A percentile compares a stretch with the other conserved stretches of the same genome.
phyloP scores from a whole-genome alignment of 257 asterid genomes.

The Leptodermis oblonga region DNA sequence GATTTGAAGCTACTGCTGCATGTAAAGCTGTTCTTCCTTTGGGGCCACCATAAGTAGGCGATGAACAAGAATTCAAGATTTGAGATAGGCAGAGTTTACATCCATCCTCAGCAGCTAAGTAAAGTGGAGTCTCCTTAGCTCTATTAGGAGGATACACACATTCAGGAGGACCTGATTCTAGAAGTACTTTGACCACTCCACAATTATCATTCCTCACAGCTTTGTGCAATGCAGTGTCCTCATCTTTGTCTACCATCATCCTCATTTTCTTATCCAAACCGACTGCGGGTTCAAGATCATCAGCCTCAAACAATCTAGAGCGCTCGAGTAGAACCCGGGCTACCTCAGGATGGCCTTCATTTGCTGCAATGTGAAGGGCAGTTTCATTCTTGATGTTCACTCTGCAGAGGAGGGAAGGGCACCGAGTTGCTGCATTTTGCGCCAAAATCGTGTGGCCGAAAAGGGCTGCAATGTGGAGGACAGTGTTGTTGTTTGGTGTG shows the following conservation, averaged over 20 bases:
- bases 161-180: conserved; percentile 15
- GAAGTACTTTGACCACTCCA: conserved; percentile 5
- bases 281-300: conserved; percentile 4
- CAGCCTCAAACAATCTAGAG: not conserved
- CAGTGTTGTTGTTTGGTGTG: conserved; percentile 16
- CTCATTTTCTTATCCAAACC: not conserved
- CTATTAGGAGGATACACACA: conserved; percentile 5
- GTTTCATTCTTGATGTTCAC: conserved; percentile 20
- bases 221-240: conserved; percentile 23
- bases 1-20: conserved; percentile 8
- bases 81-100: not conserved
- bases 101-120: conserved; percentile 15
- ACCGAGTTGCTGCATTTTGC: not conserved
- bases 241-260: conserved; percentile 9
- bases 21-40: conserved; percentile 21
- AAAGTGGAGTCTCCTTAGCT: conserved; percentile 21
- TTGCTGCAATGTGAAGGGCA: conserved; percentile 25
- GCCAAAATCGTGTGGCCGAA: not conserved
- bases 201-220: conserved; percentile 14
- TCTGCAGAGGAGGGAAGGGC: not conserved
- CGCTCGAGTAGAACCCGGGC: not conserved
- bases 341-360: not conserved
- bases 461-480: conserved; percentile 19
- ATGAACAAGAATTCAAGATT: conserved; percentile 9
- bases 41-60: conserved; percentile 21